These are phyloP conservation scores for Leccinum obscurum DNA, from an alignment of 768 basidiomycete species.

Conservation along the genomic window DNA sequence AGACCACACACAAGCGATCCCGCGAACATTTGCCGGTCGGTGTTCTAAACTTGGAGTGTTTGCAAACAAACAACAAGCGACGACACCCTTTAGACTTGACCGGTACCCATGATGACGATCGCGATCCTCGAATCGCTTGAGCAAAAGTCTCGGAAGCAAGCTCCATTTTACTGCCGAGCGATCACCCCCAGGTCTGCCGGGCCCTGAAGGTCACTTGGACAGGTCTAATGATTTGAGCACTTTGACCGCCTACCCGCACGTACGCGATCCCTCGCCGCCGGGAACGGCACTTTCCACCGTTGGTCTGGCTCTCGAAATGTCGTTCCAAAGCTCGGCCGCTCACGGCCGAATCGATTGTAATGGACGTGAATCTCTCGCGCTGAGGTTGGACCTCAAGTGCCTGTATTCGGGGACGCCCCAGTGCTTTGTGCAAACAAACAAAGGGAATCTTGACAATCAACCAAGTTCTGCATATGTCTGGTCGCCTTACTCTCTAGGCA, in stretches of 20 bases:
- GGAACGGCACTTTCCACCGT: neutral
- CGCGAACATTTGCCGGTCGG: conserved; percentile 34
- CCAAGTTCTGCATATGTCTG: conserved; percentile 7
- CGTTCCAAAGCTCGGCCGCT: conserved; percentile 1
- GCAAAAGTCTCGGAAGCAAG: conserved; percentile 15
- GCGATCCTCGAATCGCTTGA: conserved; percentile 33
- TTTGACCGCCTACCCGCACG: neutral
- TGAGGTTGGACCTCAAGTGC: conserved; percentile 25
- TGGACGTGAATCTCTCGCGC: neutral
- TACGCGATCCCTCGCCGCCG: neutral
- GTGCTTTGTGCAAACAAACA: neutral
- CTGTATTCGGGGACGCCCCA: conserved; percentile 6
- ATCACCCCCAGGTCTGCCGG: conserved; percentile 11
- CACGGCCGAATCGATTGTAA: conserved; percentile 3
- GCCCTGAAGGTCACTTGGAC: neutral
- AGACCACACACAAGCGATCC: conserved; percentile 21
- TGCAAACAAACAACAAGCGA: conserved; percentile 25
- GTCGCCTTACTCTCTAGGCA: conserved; percentile 1
- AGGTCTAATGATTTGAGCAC: neutral
- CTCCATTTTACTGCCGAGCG: conserved; percentile 28
- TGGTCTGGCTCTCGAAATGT: neutral
- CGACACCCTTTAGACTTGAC: conserved; percentile 23
- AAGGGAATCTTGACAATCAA: conserved; percentile 8
- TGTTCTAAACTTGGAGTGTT: conserved; percentile 15
- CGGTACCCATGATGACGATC: conserved; percentile 20